Conservation (phyloP, 106 monocot genomes). For the Dioscorea dumetorum region DNA sequence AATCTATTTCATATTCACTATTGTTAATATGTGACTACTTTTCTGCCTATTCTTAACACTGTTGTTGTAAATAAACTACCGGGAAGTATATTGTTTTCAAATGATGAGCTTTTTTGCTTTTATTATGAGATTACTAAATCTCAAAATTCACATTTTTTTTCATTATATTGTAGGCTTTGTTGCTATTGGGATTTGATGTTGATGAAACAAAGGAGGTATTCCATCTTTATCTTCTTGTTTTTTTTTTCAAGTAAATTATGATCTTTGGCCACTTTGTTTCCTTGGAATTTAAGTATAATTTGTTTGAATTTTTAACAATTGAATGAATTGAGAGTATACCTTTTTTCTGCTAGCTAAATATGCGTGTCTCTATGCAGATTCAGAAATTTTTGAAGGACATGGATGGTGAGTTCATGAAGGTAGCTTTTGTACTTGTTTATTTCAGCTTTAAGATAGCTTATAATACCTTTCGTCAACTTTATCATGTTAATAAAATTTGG, state of each 20-base stretch:
- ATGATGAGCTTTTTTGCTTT: too few species aligned
- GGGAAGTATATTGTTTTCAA: too few species aligned
- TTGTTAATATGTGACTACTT: too few species aligned
- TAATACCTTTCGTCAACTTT: not conserved
- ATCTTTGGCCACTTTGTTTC: not conserved
- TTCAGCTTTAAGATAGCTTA: too few species aligned
- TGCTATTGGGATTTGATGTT: slow-evolving; percentile 70
- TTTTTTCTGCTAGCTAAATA: not conserved
- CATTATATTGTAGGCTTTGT: slow-evolving; percentile 42
- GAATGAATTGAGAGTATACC: not conserved
- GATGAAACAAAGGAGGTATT: slow-evolving; percentile 70
- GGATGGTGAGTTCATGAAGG: slow-evolving; percentile 93
- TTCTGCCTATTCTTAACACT: too few species aligned
- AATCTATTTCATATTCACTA: too few species aligned
- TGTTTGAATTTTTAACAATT: not conserved
- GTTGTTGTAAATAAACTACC: too few species aligned
- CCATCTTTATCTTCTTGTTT: not conserved
- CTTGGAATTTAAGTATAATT: too few species aligned
- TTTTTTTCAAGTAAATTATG: not conserved
- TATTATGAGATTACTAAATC: too few species aligned
- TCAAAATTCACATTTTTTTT: not conserved
- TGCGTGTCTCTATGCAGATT: slow-evolving; percentile 38
- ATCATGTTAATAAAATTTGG: not conserved
- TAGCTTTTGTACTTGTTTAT: slow-evolving; percentile 4
- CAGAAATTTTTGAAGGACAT: slow-evolving; percentile 54